Percentiles rank a stretch among this genome's conserved stretches.
phyloP scores from a whole-genome alignment of 2,329 filamentous ascomycete species.

The Westerdykella aurantiaca region DNA sequence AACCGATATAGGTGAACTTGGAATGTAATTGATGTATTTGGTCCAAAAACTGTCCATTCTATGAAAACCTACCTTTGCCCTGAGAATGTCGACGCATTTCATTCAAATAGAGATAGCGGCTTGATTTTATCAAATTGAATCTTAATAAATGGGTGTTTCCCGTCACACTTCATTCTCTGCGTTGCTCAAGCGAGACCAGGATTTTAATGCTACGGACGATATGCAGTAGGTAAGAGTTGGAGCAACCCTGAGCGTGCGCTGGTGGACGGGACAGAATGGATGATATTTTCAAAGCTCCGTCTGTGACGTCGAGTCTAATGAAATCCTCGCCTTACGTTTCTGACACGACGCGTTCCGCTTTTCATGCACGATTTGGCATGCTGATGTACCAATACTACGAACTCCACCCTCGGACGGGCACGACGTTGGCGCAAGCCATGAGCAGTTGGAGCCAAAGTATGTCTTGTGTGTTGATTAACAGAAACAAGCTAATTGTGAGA shows the following conservation, averaged over 20 bases:
- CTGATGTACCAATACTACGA: constrained; percentile 1
- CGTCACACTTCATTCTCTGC: constrained; percentile 3
- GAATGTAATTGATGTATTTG: too few relatives aligned
- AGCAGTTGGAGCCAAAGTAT: constrained; percentile 1
- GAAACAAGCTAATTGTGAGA: not conserved
- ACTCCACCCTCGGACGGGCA: not conserved
- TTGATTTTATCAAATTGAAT: too few relatives aligned
- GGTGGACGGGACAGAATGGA: not conserved
- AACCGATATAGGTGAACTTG: too few relatives aligned
- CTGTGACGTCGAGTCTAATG: constrained; percentile 2
- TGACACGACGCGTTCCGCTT: constrained; percentile 1
- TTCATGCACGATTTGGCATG: constrained; percentile 1
- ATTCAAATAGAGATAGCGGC: too few relatives aligned
- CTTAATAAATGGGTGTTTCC: constrained; percentile 3
- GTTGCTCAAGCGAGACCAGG: not conserved
- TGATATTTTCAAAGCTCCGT: constrained; percentile 3
- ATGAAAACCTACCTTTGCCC: too few relatives aligned
- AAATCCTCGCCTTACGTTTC: constrained; percentile 1
- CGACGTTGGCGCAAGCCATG: constrained; percentile 5
- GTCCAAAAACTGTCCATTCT: too few relatives aligned
- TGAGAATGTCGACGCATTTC: too few relatives aligned
- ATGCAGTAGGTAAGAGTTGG: not conserved
- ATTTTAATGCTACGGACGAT: constrained; percentile 3
- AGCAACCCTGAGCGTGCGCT: too few relatives aligned
- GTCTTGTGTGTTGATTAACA: not conserved